phyloP scores from a whole-genome alignment of 148 eudicot species.

The Fagopyrum esculentum region DNA sequence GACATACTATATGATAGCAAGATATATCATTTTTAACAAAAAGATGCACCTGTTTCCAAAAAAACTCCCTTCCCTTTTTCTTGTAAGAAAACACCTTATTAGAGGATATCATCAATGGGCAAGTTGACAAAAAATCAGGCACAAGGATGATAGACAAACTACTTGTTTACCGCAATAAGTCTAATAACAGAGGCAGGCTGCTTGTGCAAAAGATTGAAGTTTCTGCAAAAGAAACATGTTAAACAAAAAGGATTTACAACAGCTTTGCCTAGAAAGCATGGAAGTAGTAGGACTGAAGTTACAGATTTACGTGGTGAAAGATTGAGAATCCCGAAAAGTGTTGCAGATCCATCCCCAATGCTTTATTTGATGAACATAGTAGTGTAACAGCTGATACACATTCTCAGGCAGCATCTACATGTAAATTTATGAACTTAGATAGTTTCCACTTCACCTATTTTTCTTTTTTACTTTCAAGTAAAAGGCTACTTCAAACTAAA shows the following conservation, averaged over 20 bases:
- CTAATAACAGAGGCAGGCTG: conserved; percentile 36
- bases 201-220: conserved; percentile 57
- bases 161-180: conserved; percentile 56
- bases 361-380: conserved; percentile 62
- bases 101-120: not conserved
- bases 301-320: conserved; percentile 64
- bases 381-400: conserved; percentile 69
- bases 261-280: not conserved
- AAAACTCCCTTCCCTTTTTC: not conserved
- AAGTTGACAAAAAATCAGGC: not conserved
- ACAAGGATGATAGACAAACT: not conserved
- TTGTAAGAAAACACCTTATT: not conserved
- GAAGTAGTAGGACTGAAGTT: not conserved
- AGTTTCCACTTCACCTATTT: not conserved
- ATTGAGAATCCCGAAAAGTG: conserved; percentile 44
- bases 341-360: conserved; percentile 99
- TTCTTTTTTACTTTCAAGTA: not conserved
- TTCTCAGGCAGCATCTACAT: conserved; percentile 78
- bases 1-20: not conserved
- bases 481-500: not conserved
- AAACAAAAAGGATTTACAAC: not conserved
- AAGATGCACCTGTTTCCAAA: not conserved
- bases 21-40: not conserved
- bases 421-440: conserved; percentile 2
- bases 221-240: conserved; percentile 38